These are phyloP conservation scores for Pichia nakasei DNA, from an alignment of 805 yeast genomes.

Conservation along the genomic window DNA sequence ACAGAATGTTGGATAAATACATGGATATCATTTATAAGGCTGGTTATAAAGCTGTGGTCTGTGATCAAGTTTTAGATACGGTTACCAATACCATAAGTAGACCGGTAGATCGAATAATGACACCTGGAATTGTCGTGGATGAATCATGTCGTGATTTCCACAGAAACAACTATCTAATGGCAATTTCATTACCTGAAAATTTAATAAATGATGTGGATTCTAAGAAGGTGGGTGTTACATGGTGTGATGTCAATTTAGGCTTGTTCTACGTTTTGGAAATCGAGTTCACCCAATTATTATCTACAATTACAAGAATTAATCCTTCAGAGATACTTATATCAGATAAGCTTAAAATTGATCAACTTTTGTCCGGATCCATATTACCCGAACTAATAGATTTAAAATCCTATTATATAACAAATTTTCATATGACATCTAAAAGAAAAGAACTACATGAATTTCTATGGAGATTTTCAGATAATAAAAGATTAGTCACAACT, in stretches of 20 bases:
- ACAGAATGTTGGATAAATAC: slow-evolving; percentile 59
- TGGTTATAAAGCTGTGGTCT: slow-evolving; percentile 67
- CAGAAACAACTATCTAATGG: slow-evolving; percentile 60
- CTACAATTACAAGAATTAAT: slow-evolving; percentile 66
- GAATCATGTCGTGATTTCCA: slow-evolving; percentile 72
- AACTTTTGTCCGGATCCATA: slow-evolving; percentile 42
- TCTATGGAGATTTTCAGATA: slow-evolving; percentile 33
- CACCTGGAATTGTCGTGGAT: slow-evolving; percentile 90
- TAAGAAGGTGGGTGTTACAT: slow-evolving; percentile 57
- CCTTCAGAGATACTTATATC: slow-evolving; percentile 74
- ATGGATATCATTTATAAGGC: slow-evolving; percentile 62
- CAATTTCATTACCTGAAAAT: slow-evolving; percentile 52
- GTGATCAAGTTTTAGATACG: slow-evolving; percentile 49
- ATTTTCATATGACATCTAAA: slow-evolving; percentile 34
- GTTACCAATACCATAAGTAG: slow-evolving; percentile 40
- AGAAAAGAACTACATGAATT: slow-evolving; percentile 32
- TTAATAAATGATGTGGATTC: slow-evolving; percentile 29
- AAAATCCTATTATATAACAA: slow-evolving; percentile 51
- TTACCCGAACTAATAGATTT: slow-evolving; percentile 50
- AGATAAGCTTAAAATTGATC: slow-evolving; percentile 32
- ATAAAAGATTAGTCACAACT: slow-evolving; percentile 16
- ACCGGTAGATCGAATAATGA: slow-evolving; percentile 67
- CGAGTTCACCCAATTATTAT: slow-evolving; percentile 46
- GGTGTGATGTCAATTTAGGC: slow-evolving; percentile 89
- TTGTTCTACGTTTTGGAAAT: slow-evolving; percentile 63